A percentile compares a stretch with the other conserved stretches of the same genome.
Evolutionary conservation across 2,329 filamentous ascomycete species (phyloP).

Genomic region (Fusarium robinianum): DNA sequence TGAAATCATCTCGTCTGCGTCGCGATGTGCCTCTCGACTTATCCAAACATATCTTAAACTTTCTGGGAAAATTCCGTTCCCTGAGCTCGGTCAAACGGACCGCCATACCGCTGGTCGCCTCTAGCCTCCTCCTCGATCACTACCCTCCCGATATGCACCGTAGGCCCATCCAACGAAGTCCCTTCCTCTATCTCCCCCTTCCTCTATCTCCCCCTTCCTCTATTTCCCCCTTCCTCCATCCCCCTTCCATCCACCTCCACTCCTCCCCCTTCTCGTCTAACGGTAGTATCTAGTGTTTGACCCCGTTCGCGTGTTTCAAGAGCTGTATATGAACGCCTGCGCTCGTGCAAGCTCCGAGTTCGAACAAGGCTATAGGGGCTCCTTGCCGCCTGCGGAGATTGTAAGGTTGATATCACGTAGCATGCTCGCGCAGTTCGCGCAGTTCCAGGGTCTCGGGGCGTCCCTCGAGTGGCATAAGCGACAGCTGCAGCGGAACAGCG

Average conservation of each 20-base stretch:
- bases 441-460: slow-evolving; percentile 10
- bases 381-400: slow-evolving; percentile 6
- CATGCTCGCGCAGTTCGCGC: slow-evolving; percentile 18
- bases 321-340: slow-evolving; percentile 10
- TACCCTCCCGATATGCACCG: slow-evolving; percentile 25
- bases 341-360: slow-evolving; percentile 4
- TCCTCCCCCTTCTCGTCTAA: not conserved
- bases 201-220: no score
- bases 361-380: not conserved
- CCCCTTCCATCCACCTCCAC: no score
- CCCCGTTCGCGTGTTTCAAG: slow-evolving; percentile 9
- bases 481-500: slow-evolving; percentile 2
- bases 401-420: slow-evolving; percentile 14
- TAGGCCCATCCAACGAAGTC: slow-evolving; percentile 9
- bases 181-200: no score
- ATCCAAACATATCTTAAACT: slow-evolving; percentile 12
- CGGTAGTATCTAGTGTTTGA: slow-evolving; percentile 7
- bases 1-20: slow-evolving; percentile 14
- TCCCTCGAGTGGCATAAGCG: slow-evolving; percentile 13
- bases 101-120: slow-evolving; percentile 21
- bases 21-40: slow-evolving; percentile 10
- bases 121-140: slow-evolving; percentile 24
- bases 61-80: slow-evolving; percentile 10
- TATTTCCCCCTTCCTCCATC: no score
- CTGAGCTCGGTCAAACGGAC: slow-evolving; percentile 8